phyloP scores from a whole-genome alignment of 225 moss, liverwort and hornwort species.

The Pseudoscleropodium purum region DNA sequence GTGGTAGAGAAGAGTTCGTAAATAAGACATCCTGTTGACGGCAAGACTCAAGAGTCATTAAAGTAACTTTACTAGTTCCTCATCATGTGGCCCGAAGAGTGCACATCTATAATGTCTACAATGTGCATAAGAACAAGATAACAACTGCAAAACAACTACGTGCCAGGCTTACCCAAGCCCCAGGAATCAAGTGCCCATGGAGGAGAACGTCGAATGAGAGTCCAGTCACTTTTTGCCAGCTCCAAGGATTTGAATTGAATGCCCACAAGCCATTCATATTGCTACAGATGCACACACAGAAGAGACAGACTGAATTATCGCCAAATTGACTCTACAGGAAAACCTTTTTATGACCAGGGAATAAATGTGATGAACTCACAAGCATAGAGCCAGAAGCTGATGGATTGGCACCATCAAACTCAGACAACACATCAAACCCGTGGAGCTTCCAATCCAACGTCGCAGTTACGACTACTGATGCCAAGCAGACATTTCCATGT shows the following conservation, averaged over 20 bases:
- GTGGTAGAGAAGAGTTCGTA: conserved; percentile 64
- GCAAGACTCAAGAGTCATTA: background rate
- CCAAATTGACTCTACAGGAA: background rate
- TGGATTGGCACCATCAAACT: conserved; percentile 82
- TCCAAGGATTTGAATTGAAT: conserved; percentile 80
- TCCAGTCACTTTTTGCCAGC: conserved; percentile 86
- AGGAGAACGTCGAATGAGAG: conserved; percentile 72
- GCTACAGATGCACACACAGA: conserved; percentile 23
- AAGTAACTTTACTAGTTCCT: background rate
- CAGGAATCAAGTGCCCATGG: conserved; percentile 92
- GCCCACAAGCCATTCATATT: conserved; percentile 78
- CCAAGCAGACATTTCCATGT: conserved; percentile 90
- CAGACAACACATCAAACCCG: conserved; percentile 85
- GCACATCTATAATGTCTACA: background rate
- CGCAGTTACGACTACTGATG: conserved; percentile 79
- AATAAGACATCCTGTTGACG: conserved; percentile 70
- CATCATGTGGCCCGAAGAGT: background rate
- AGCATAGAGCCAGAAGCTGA: conserved; percentile 80
- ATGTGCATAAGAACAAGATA: background rate
- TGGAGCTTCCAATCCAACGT: conserved; percentile 94
- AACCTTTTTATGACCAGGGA: background rate
- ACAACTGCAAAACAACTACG: background rate
- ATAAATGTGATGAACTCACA: conserved; percentile 25
- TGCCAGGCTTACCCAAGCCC: conserved; percentile 68
- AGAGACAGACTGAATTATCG: background rate